Conservation (phyloP, 2,329 filamentous ascomycete species). For the Gremmenia infestans region DNA sequence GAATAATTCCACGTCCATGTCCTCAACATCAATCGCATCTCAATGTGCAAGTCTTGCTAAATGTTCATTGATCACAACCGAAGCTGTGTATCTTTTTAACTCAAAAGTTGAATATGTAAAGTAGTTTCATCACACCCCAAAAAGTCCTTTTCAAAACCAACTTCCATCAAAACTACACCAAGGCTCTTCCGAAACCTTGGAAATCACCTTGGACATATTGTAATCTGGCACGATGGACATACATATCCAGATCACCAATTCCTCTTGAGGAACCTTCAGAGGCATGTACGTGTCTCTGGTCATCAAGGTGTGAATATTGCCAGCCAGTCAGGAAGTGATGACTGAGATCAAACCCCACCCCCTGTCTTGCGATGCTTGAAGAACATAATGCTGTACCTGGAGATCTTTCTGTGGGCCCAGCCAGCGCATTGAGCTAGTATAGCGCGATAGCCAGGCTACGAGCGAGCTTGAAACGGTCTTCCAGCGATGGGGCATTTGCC, state of each 20-base stretch:
- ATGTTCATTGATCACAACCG: too few relatives aligned
- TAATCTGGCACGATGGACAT: background rate
- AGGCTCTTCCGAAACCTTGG: background rate
- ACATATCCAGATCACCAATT: background rate
- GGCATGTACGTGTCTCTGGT: background rate
- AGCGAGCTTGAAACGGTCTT: background rate
- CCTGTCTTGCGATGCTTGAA: background rate
- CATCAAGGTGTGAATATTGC: slow-evolving; percentile 4
- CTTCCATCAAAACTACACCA: background rate
- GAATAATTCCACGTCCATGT: background rate
- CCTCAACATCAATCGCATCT: background rate
- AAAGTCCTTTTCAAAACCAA: slow-evolving; percentile 2
- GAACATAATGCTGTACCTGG: background rate
- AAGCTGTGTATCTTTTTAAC: background rate
- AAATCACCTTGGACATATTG: background rate
- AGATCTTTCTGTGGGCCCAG: slow-evolving; percentile 1
- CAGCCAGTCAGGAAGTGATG: slow-evolving; percentile 3
- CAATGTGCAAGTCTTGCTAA: too few relatives aligned
- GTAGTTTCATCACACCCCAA: slow-evolving; percentile 1
- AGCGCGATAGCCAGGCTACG: background rate
- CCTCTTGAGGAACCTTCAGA: background rate
- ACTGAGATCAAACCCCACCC: background rate
- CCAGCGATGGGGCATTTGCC: background rate
- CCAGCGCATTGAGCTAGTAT: slow-evolving; percentile 2
- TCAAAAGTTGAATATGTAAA: background rate